Conservation (phyloP, 2,329 filamentous ascomycete genomes). For the Pleomassaria siparia region DNA sequence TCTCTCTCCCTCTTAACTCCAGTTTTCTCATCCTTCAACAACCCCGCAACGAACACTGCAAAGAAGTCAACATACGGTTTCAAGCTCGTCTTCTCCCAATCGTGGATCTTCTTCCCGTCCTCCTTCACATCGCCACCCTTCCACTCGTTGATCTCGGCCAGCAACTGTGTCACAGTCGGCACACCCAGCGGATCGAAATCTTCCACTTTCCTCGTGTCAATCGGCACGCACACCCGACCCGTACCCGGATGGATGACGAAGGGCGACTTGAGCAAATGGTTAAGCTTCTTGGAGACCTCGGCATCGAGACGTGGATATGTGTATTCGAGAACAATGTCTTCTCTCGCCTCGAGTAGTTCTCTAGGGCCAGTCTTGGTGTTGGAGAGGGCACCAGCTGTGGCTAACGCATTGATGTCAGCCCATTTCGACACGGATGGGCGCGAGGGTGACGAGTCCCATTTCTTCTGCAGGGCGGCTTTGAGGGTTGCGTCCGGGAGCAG, state of each 20-base stretch:
- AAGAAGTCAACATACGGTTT: conserved; percentile 93
- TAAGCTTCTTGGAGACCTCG: conserved; percentile 95
- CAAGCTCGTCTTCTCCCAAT: conserved; percentile 97
- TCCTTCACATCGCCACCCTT: conserved; percentile 50
- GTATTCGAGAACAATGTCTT: conserved; percentile 95
- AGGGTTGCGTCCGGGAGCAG: conserved; percentile 80
- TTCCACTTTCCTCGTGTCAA: conserved; percentile 73
- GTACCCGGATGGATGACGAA: conserved; percentile 97
- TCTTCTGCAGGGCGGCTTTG: conserved; percentile 77
- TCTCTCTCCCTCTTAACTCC: conserved; percentile 58
- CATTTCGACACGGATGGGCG: conserved; percentile 81
- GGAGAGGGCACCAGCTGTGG: conserved; percentile 72
- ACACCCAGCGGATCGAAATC: conserved; percentile 84
- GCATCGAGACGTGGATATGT: conserved; percentile 97
- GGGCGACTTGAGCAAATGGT: conserved; percentile 95
- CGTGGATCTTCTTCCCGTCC: conserved; percentile 59
- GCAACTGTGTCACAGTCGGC: conserved; percentile 81
- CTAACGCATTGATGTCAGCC: conserved; percentile 87
- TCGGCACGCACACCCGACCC: conserved; percentile 91
- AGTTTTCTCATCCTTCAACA: conserved; percentile 73
- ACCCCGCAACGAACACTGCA: conserved; percentile 71
- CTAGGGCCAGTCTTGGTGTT: conserved; percentile 68
- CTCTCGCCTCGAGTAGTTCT: conserved; percentile 82
- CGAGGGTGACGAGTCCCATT: conserved; percentile 84
- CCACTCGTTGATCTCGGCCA: conserved; percentile 86